Base-by-base conservation (phyloP, 2,329 filamentous ascomycete genomes). In the Phymatotrichopsis omnivora region DNA sequence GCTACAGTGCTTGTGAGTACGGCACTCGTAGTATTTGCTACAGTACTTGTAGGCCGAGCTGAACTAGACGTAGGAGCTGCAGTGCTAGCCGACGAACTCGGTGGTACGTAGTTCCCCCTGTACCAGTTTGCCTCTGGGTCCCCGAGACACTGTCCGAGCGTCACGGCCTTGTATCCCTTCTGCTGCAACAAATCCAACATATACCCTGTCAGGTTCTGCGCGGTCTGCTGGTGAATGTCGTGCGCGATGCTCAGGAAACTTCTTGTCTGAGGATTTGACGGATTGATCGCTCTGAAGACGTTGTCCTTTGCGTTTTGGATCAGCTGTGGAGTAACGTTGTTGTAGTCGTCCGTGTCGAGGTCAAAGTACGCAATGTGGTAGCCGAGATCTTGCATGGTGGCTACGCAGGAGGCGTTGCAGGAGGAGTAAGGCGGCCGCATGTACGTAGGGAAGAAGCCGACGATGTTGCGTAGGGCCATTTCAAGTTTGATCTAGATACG, bases 331-430 rank as follows among this genome's bases (percentile, higher is more conserved):
- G 67, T 63, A 50, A 68, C 62, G 44, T 72, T 68, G 57, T 76
- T 71, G 67, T 76, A 78, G 62, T 79, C 75, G 42, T 74, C 70
- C 1, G 74, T 69, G 58, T 79, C 75, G 44, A 79, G 64, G 53
- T 78, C 72, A 57, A 76, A 68, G 56, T 72, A 77, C 22, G 35
- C 49, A 32, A 53, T 30, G 37, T 48, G 45, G 30, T 53, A 55
- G 16, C 53, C 52, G 14, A 58, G 45, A 60, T 39, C 44, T 17
- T 60, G 62, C 58, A 73, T 60, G 2, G 60, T 62, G 2, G 54
- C 35, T 4, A 65, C 53, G 12, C 63, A 63, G 2, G 55, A 38
- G 11, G 55, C 57, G 27, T 61, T 62, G 41, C 68, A 67, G 25
- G 58, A 72, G 63, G 63, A 66, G 55, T 68, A 69, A 10, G 67